Evolutionary conservation across 495 filamentous ascomycete species (phyloP).

Genomic region (Aspergillus funiculosus): DNA sequence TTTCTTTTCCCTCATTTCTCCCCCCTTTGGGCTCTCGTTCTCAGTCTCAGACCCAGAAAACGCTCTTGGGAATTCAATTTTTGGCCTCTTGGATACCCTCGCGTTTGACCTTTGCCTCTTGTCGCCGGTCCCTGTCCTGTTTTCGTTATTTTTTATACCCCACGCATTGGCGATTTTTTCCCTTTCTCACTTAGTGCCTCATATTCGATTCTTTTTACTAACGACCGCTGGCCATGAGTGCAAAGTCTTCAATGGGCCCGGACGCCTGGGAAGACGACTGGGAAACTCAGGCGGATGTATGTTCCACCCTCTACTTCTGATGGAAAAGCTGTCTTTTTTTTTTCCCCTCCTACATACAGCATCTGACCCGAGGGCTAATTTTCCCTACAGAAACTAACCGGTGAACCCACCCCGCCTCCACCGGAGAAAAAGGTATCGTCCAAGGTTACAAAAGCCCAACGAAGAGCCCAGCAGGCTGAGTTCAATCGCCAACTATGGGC

Average conservation of each 20-base stretch:
- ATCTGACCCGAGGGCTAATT: constrained; percentile 12
- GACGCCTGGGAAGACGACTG: constrained; percentile 93
- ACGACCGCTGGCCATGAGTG: constrained; percentile 47
- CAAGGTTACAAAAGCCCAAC: constrained; percentile 66
- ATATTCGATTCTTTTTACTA: constrained; percentile 2
- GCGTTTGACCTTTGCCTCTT: too few relatives aligned
- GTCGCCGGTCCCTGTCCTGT: neutral
- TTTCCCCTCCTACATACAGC: neutral
- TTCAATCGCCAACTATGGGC: constrained; percentile 82
- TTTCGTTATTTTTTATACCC: constrained; percentile 1
- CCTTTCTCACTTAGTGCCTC: neutral
- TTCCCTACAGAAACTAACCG: constrained; percentile 34
- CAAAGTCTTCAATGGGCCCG: constrained; percentile 45
- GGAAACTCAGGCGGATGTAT: constrained; percentile 71
- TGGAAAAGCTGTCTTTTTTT: too few relatives aligned
- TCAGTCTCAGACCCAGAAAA: constrained; percentile 3
- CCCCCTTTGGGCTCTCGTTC: constrained; percentile 14
- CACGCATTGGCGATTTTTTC: constrained; percentile 2
- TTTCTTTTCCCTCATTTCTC: constrained; percentile 8
- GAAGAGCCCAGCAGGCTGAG: constrained; percentile 72
- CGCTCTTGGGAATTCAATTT: constrained; percentile 2
- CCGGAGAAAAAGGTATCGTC: constrained; percentile 44
- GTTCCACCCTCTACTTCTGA: constrained; percentile 10
- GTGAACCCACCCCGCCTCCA: constrained; percentile 29
- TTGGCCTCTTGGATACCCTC: constrained; percentile 1